Percentiles rank a stretch among this genome's conserved stretches.
Evolutionary conservation across 106 monocot genomes (phyloP).

Genomic region (Acorus gramineus): DNA sequence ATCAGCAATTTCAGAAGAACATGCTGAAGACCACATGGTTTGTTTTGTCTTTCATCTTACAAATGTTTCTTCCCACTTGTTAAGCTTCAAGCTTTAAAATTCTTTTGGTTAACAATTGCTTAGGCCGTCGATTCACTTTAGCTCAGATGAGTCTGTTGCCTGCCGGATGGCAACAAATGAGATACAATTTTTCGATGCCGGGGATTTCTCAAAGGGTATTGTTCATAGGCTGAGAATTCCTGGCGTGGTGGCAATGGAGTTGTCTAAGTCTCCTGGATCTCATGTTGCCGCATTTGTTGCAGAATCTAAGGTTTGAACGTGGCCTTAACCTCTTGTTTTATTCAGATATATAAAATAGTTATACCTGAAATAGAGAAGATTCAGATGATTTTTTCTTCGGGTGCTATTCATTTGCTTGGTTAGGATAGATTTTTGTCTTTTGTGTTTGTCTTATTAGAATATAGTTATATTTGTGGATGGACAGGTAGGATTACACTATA

Average conservation of each 20-base stretch:
- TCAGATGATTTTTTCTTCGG: no score
- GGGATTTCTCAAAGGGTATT: conserved; percentile 67
- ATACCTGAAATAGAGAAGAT: no score
- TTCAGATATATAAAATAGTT: no score
- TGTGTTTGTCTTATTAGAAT: no score
- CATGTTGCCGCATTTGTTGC: conserved; percentile 73
- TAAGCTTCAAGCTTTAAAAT: neutral
- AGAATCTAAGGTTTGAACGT: conserved; percentile 63
- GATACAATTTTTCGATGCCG: conserved; percentile 77
- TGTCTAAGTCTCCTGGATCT: conserved; percentile 71
- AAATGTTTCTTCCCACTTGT: neutral
- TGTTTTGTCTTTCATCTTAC: neutral
- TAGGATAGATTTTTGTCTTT: no score
- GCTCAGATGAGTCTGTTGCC: conserved; percentile 74
- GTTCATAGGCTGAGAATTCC: conserved; percentile 56
- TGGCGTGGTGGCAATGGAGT: conserved; percentile 54
- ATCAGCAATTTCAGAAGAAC: conserved; percentile 75
- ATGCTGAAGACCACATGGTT: conserved; percentile 88
- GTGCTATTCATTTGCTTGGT: no score
- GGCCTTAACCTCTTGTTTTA: no score
- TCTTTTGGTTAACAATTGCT: conserved; percentile 6
- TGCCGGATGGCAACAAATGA: conserved; percentile 86
- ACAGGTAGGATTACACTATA: no score
- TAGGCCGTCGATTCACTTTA: conserved; percentile 87
- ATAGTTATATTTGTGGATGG: no score